These are phyloP conservation scores for Alternaria atra DNA, from an alignment of 2,329 filamentous ascomycete genomes.

Conservation along the genomic window DNA sequence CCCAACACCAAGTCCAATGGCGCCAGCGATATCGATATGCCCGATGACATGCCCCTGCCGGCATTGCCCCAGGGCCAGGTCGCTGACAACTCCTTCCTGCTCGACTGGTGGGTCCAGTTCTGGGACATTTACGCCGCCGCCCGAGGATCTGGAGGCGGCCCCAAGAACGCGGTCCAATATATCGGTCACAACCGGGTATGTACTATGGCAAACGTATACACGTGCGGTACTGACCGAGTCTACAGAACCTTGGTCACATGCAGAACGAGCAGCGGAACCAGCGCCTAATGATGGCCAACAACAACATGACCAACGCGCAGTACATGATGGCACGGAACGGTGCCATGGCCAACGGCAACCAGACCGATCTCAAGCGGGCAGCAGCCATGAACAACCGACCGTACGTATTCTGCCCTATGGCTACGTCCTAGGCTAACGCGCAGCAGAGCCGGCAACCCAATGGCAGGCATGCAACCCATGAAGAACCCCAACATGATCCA, in stretches of 20 bases:
- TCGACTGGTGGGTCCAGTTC: constrained; percentile 97
- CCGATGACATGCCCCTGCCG: constrained; percentile 84
- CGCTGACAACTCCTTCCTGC: constrained; percentile 83
- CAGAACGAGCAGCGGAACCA: constrained; percentile 73
- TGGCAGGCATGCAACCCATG: constrained; percentile 73
- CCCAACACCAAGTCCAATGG: constrained; percentile 73
- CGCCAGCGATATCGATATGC: constrained; percentile 77
- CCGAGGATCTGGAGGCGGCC: constrained; percentile 61
- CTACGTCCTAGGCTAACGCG: constrained; percentile 19
- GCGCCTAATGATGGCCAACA: constrained; percentile 73
- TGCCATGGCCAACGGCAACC: constrained; percentile 63
- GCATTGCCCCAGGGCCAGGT: constrained; percentile 68
- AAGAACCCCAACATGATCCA: constrained; percentile 68
- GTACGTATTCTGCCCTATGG: constrained; percentile 57
- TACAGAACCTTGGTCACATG: constrained; percentile 72
- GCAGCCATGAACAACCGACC: constrained; percentile 82
- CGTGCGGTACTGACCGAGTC: constrained; percentile 26
- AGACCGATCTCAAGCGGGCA: constrained; percentile 72
- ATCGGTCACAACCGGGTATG: constrained; percentile 83
- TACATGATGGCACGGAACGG: constrained; percentile 71
- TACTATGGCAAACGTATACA: constrained; percentile 12
- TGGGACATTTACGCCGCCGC: constrained; percentile 94
- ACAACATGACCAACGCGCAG: constrained; percentile 54
- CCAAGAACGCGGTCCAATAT: constrained; percentile 68
- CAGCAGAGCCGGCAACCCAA: constrained; percentile 48